Evolutionary conservation across 2,329 filamentous ascomycete genomes (phyloP).

Genomic region (Diplodia corticola): DNA sequence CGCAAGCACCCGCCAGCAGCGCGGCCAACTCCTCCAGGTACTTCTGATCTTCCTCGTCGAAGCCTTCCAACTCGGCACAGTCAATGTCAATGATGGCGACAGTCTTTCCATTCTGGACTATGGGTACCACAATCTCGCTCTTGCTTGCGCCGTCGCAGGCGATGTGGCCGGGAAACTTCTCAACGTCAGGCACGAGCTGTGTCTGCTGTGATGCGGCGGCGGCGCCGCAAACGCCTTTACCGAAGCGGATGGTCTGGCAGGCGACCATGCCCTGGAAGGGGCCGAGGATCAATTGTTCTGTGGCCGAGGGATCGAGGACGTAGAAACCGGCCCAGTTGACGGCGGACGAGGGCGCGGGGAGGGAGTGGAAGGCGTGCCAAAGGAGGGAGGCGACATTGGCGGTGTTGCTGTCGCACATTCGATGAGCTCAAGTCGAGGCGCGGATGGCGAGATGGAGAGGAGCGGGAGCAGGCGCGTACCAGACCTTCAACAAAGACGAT

Average conservation of each 20-base stretch:
- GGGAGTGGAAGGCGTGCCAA: conserved; percentile 77
- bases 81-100: conserved; percentile 81
- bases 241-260: conserved; percentile 74
- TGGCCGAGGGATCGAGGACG: conserved; percentile 56
- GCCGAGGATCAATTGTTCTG: conserved; percentile 66
- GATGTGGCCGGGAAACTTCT: conserved; percentile 75
- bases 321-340: conserved; percentile 88
- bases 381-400: conserved; percentile 73
- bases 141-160: conserved; percentile 74
- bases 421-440: conserved; percentile 1
- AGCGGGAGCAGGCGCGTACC: conserved; percentile 9
- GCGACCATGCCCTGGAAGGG: conserved; percentile 79
- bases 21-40: conserved; percentile 63
- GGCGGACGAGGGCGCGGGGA: conserved; percentile 62
- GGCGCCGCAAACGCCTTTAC: conserved; percentile 72
- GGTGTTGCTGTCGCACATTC: conserved; percentile 61
- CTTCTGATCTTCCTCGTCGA: conserved; percentile 66
- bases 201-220: conserved; percentile 63
- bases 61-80: conserved; percentile 66
- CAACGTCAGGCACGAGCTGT: conserved; percentile 68
- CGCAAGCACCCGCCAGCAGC: conserved; percentile 36
- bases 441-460: neutral
- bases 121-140: conserved; percentile 81
- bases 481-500: conserved; percentile 15
- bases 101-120: conserved; percentile 56